Conservation (phyloP, 2,329 filamentous ascomycete genomes). For the Neocatenulostroma microsporum region DNA sequence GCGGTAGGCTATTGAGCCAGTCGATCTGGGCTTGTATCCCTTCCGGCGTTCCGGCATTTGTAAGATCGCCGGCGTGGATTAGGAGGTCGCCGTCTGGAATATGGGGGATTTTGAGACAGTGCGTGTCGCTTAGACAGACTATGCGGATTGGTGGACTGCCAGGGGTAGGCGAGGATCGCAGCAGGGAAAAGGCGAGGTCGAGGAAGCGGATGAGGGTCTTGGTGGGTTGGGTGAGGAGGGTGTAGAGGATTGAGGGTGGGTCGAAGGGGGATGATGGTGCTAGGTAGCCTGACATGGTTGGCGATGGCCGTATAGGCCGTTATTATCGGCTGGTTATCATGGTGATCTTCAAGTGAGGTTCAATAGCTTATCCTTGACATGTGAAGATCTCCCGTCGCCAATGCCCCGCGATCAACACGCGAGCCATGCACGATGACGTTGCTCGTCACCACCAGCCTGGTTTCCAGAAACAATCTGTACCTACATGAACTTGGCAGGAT, state of each 20-base stretch:
- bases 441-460: not conserved
- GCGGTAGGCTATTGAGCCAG: constrained; percentile 69
- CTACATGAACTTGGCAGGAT: not conserved
- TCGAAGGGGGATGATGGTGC: constrained; percentile 13
- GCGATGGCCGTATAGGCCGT: no score
- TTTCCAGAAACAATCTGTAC: not conserved
- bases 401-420: no score
- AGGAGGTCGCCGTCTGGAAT: constrained; percentile 74
- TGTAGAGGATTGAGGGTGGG: constrained; percentile 22
- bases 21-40: constrained; percentile 78
- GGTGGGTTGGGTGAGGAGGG: constrained; percentile 26
- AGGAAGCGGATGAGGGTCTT: constrained; percentile 36
- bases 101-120: constrained; percentile 50
- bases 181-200: constrained; percentile 48
- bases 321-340: no score
- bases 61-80: constrained; percentile 83
- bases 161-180: constrained; percentile 57
- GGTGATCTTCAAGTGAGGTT: no score
- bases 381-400: no score
- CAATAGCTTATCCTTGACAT: no score
- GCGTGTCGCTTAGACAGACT: constrained; percentile 87
- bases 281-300: constrained; percentile 8
- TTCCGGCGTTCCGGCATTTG: constrained; percentile 59
- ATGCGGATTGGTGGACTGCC: constrained; percentile 57
- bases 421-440: constrained; percentile 1